Percentiles rank a stretch among this genome's conserved stretches.
phyloP scores from a whole-genome alignment of 2,329 filamentous ascomycete genomes.

The Falciphora oryzae region DNA sequence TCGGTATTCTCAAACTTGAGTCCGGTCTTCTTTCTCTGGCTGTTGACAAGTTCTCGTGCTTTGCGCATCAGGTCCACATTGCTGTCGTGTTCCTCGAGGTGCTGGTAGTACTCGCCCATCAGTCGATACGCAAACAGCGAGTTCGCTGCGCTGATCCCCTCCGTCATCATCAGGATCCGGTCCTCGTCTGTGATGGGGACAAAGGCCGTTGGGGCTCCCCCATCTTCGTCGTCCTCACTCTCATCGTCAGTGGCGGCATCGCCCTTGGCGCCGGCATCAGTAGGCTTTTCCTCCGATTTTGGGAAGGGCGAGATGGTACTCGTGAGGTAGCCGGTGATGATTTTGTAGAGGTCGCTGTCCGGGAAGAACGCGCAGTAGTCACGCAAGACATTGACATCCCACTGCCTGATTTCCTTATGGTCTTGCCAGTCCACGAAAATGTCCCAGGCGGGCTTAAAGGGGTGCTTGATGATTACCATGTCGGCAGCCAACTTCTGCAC shows the following conservation, averaged over 20 bases:
- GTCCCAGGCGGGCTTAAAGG: conserved; percentile 85
- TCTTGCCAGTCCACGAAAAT: conserved; percentile 88
- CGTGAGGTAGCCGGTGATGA: conserved; percentile 74
- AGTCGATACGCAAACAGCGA: conserved; percentile 81
- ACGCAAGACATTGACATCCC: conserved; percentile 71
- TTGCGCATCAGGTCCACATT: conserved; percentile 75
- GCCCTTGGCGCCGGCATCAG: conserved; percentile 20
- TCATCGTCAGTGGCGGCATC: conserved; percentile 35
- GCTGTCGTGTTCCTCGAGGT: conserved; percentile 78
- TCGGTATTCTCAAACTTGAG: conserved; percentile 61
- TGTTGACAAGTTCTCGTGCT: conserved; percentile 55
- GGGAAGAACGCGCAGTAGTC: conserved; percentile 83
- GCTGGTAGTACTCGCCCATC: conserved; percentile 75
- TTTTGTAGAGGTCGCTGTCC: conserved; percentile 72
- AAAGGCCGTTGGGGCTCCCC: conserved; percentile 43
- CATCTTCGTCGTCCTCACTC: conserved; percentile 53
- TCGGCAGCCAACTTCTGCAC: conserved; percentile 75
- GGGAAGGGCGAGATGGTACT: conserved; percentile 83
- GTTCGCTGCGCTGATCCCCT: conserved; percentile 59
- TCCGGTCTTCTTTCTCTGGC: conserved; percentile 61
- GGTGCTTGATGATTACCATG: conserved; percentile 95
- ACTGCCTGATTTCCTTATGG: conserved; percentile 63
- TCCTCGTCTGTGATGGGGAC: conserved; percentile 68
- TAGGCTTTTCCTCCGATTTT: conserved; percentile 20
- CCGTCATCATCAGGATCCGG: conserved; percentile 72